Base-by-base conservation (phyloP, 1,284 basidiomycete genomes). In the Chiua sp. region DNA sequence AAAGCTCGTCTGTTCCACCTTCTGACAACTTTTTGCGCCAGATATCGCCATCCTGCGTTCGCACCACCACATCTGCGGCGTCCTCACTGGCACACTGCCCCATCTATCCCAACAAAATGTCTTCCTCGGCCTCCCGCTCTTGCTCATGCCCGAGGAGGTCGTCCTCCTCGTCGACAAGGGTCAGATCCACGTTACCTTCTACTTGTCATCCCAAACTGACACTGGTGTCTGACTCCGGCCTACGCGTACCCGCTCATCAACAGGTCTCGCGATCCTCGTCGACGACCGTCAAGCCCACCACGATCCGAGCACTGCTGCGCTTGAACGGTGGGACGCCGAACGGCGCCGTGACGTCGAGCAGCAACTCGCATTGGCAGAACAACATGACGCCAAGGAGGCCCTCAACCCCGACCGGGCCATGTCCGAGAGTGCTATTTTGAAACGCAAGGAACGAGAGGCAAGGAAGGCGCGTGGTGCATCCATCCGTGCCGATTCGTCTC, bases 21-120 rank as follows among this genome's bases (percentile, higher is more conserved):
- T 20, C 18, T 61, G 30, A 62, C 55, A 32, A 28, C 56, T n/a
- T 59, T 57, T 56, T 63, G 22, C 59, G 77, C 62, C 69, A 94
- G 95, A 94, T 72, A 88, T 94, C 64, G 87, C 88, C 15, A 82
- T 78, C 4, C 76, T 98, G 7, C 91, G 96, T 51, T 86, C 91
- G 39, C 77, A 87, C 63, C 88, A 98, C 73, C 88, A 85, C 61
- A 85, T 98, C 51, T 94, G 91, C 66, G 96, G 97, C 42, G 80
- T 95, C 53, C 78, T 98, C 47, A 86, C 86, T 1, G 98, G 98
- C 0, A 98, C 98, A 0, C 83, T 99, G 23, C 96, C 98, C 3
- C 93, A 96, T 71, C 84, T 98, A 1, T 90, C 94, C 6, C 97
- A 98, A 72, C 98, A 99, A 77, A 99, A 99, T 77, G 87, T 94